Evolutionary conservation across 257 asterid genomes (phyloP), one percentile per base, ranked within the genome.

Genomic region (Penstemon barbatus): DNA sequence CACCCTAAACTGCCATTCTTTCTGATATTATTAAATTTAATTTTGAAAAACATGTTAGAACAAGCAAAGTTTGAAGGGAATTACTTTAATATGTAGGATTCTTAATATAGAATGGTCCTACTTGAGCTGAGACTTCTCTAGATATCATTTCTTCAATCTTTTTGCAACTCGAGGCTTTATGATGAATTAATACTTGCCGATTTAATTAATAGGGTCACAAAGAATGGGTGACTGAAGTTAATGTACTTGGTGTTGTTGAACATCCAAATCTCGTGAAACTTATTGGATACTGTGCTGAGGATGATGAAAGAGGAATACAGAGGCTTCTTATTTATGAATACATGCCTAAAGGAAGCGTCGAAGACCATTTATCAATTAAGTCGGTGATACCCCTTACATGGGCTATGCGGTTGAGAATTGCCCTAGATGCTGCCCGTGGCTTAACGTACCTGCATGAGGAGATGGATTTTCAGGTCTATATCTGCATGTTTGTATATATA

Each of bases 161-260:
- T 25, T 2, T 25, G 33, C 33, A 25, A 25, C 33, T 25, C 1
- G 33, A 25, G 33, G 33, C 33, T 25, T 25, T 25, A 25, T 25
- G 33, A 25, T 25, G 33, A 0, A 25, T 25, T 25, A 60, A 4
- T 3, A 13, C 9, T 13, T 43, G 7, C 44, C 8, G 6, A 13
- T 75, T 38, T 56, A 63, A 70, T 25, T 49, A 40, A 61, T 81
- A 93, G 99, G 99, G 99, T 55, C 99, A 94, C 78, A 94, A 94
- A 83, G 99, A 94, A 66, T 94, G 99, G 99, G 96, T 94, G 80
- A 94, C 97, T 5, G 99, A 94, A 79, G 99, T 94, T 56, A 91
- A 94, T 62, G 93, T 94, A 66, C 95, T 94, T 46, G 99, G 99
- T 12, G 73, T 94, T 51, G 97, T 84, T 52, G 96, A 94, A 68